A percentile compares a stretch with the other conserved stretches of the same genome.
phyloP scores from a whole-genome alignment of 257 asterid species.

The Solanum commersonii region DNA sequence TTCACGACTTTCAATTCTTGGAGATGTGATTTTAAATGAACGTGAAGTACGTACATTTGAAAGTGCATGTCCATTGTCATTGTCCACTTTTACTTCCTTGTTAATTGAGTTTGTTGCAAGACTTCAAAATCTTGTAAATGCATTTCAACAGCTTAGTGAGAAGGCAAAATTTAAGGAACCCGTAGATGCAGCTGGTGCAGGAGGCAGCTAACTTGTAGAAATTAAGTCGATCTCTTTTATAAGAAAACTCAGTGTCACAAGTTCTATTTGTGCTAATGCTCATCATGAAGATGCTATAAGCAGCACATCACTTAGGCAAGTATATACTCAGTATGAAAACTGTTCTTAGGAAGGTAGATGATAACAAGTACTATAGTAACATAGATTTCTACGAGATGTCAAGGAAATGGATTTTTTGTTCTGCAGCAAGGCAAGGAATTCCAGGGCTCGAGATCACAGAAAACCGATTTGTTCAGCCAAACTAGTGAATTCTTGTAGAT shows the following conservation, averaged over 20 bases:
- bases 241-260: not conserved
- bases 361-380: too few relatives aligned
- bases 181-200: constrained; percentile 8
- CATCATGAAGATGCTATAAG: not conserved
- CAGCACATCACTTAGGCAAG: not conserved
- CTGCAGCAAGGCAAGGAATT: not conserved
- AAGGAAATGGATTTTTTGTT: not conserved
- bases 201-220: constrained; percentile 24
- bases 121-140: constrained; percentile 71
- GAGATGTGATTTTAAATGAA: constrained; percentile 53
- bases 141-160: constrained; percentile 60
- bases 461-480: not conserved
- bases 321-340: not conserved
- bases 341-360: not conserved
- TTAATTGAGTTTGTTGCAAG: constrained; percentile 90
- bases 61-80: constrained; percentile 82
- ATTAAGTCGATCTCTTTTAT: not conserved
- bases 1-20: constrained; percentile 72
- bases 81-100: constrained; percentile 66
- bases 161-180: constrained; percentile 70
- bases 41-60: constrained; percentile 76
- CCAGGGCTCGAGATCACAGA: not conserved
- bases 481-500: not conserved
- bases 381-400: too few relatives aligned
- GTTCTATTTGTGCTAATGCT: not conserved